Conservation (phyloP, 2,329 filamentous ascomycete genomes). For the Lachnum nothofagi region DNA sequence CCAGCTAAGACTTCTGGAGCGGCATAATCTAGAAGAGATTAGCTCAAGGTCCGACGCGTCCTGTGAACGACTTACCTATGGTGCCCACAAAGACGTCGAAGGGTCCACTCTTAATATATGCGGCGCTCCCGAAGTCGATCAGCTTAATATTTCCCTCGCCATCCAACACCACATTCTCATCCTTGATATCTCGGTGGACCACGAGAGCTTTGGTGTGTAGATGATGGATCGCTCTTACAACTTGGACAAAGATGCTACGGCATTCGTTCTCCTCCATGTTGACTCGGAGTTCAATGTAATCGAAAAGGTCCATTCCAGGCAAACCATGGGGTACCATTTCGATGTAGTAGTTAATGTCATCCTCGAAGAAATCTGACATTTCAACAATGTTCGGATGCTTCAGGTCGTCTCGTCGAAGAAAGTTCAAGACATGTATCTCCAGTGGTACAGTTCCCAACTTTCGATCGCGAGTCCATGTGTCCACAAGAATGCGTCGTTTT, state of each 20-base stretch:
- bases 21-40: slow-evolving; percentile 69
- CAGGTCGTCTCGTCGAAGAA: slow-evolving; percentile 69
- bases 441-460: slow-evolving; percentile 89
- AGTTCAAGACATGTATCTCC: slow-evolving; percentile 95
- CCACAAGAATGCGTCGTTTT: slow-evolving; percentile 90
- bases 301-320: slow-evolving; percentile 96
- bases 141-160: slow-evolving; percentile 93
- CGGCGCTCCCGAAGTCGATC: slow-evolving; percentile 96
- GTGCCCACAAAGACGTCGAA: slow-evolving; percentile 99
- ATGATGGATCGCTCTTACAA: slow-evolving; percentile 83
- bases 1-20: slow-evolving; percentile 96
- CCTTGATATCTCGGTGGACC: slow-evolving; percentile 97
- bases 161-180: slow-evolving; percentile 95
- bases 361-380: slow-evolving; percentile 70
- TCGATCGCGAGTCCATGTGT: slow-evolving; percentile 95
- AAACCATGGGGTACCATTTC: slow-evolving; percentile 95
- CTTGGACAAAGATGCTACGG: slow-evolving; percentile 90
- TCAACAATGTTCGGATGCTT: slow-evolving; percentile 66
- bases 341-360: slow-evolving; percentile 93
- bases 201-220: slow-evolving; percentile 85
- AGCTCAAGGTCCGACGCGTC: slow-evolving; percentile 6
- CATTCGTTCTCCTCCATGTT: slow-evolving; percentile 97
- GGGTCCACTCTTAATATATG: slow-evolving; percentile 95
- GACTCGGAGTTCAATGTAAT: slow-evolving; percentile 92
- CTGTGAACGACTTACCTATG: slow-evolving; percentile 64